Evolutionary conservation across 176 grass and related monocot genomes (phyloP), one percentile per base, ranked within the genome.

Genomic region (Oropetium thomaeum): DNA sequence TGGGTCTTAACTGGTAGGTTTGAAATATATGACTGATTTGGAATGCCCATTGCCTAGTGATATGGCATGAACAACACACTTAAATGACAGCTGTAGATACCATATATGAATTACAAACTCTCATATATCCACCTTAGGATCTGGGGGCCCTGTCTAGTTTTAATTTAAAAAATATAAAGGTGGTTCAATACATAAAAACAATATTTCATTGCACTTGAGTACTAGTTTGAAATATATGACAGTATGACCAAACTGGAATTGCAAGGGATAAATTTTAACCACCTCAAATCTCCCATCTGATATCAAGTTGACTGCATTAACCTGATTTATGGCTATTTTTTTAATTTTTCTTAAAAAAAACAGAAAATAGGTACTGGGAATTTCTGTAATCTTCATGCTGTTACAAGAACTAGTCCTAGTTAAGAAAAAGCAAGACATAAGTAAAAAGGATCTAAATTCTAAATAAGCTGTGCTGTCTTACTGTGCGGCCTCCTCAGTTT

Each of bases 401-500:
- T 58, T 60, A 49, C 43, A 73, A 31, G 5, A 43, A 48, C 11
- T 30, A 69, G 3, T 28, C 51, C 1, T 42, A 29, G 53, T 76
- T 52, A 53, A 26, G 20, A 39, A 62, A 75, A 28, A 34, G 19
- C 70, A 10, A 43, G 6, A 42, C 44, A 34, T 77, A 41, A 34
- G 4, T 27, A 74, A 69, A 12, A 57, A 19, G 26, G 26, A 42
- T 28, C 9, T 41, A 78, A 35, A 4, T 76, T 41, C 44, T 15
- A 64, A 48, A 69, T 37, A 68, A 37, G 39, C 4, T 65, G 27
- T 51, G 66, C 44, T 68, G 27, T 59, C 95, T 84, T 92, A 95
- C 95, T 98, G 92, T 79, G 87, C 42, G 57, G 79, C 73, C 51
- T 95, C 96, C 5, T 95, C 87, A 57, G 55, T 83, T 70, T 85